These are phyloP conservation scores for Caloboletus firmus DNA, from an alignment of 1,284 basidiomycete genomes.

Conservation along the genomic window DNA sequence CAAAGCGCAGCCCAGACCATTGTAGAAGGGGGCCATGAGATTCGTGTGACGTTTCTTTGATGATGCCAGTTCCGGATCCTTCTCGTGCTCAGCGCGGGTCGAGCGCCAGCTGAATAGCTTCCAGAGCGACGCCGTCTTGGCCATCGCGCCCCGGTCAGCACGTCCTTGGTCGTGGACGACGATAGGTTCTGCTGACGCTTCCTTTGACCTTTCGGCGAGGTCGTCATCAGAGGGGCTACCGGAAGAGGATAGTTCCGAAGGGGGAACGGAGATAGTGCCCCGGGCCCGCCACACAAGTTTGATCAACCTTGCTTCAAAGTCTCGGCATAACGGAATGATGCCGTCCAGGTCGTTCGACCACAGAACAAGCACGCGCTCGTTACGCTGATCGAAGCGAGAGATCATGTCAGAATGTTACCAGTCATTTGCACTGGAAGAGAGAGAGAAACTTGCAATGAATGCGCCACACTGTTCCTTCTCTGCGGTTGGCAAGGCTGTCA, in stretches of 20 bases:
- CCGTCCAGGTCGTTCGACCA: slow-evolving; percentile 75
- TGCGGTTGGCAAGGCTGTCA: slow-evolving; percentile 66
- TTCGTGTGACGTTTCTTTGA: slow-evolving; percentile 46
- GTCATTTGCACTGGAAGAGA: too few species aligned
- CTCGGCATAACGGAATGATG: slow-evolving; percentile 65
- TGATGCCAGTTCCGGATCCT: slow-evolving; percentile 53
- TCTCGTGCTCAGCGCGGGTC: slow-evolving; percentile 17
- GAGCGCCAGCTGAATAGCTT: slow-evolving; percentile 38
- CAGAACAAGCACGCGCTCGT: slow-evolving; percentile 71
- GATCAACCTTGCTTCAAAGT: slow-evolving; percentile 77
- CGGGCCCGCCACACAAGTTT: slow-evolving; percentile 75
- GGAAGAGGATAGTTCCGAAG: slow-evolving; percentile 51
- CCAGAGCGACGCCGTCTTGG: slow-evolving; percentile 24
- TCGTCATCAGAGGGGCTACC: slow-evolving; percentile 51
- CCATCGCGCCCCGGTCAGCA: slow-evolving; percentile 14
- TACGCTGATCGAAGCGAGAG: slow-evolving; percentile 46
- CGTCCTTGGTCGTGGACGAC: slow-evolving; percentile 35
- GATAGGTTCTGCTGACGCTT: slow-evolving; percentile 23
- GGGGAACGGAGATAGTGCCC: slow-evolving; percentile 18
- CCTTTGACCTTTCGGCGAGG: slow-evolving; percentile 48
- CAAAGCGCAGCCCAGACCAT: slow-evolving; percentile 68
- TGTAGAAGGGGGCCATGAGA: slow-evolving; percentile 76
- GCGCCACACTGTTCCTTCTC: slow-evolving; percentile 86
- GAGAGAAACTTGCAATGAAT: slow-evolving; percentile 55
- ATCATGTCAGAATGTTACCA: slow-evolving; percentile 32